Percentiles rank a stretch among this genome's conserved stretches.
Conservation (phyloP, 1,139 yeast genomes). For the Chernovozyma sophiae-reginae region DNA sequence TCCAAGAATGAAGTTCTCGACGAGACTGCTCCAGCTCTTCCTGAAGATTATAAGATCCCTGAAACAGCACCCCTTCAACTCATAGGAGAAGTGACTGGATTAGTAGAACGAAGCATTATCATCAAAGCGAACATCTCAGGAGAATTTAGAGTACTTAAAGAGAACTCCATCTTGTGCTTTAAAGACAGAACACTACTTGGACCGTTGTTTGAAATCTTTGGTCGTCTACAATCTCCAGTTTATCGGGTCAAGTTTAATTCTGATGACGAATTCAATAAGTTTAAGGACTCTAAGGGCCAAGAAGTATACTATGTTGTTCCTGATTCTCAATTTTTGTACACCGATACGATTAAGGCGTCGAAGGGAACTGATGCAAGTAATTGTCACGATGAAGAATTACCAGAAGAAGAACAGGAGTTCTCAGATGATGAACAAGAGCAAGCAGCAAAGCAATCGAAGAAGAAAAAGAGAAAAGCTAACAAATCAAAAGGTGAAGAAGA, state of each 20-base stretch:
- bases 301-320: slow-evolving; percentile 76
- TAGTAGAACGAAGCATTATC: slow-evolving; percentile 70
- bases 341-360: slow-evolving; percentile 61
- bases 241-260: slow-evolving; percentile 69
- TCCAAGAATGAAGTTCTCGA: slow-evolving; percentile 76
- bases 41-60: slow-evolving; percentile 59
- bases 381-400: slow-evolving; percentile 89
- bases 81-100: slow-evolving; percentile 66
- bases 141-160: slow-evolving; percentile 78
- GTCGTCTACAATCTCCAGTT: slow-evolving; percentile 79
- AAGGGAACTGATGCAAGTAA: slow-evolving; percentile 96
- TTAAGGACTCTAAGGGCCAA: slow-evolving; percentile 48
- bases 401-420: slow-evolving; percentile 89
- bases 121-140: slow-evolving; percentile 78
- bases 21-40: slow-evolving; percentile 65
- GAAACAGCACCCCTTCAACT: slow-evolving; percentile 62
- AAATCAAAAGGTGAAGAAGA: slow-evolving; percentile 18
- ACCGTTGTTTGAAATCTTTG: slow-evolving; percentile 83
- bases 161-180: slow-evolving; percentile 75
- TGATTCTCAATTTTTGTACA: slow-evolving; percentile 72
- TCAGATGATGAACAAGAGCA: slow-evolving; percentile 87
- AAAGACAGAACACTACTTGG: slow-evolving; percentile 76
- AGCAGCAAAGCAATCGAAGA: slow-evolving; percentile 54
- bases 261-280: slow-evolving; percentile 45
- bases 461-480: slow-evolving; percentile 48